These are phyloP conservation scores for Takashimella tepidaria DNA, from an alignment of 1,284 basidiomycete genomes.

Conservation along the genomic window DNA sequence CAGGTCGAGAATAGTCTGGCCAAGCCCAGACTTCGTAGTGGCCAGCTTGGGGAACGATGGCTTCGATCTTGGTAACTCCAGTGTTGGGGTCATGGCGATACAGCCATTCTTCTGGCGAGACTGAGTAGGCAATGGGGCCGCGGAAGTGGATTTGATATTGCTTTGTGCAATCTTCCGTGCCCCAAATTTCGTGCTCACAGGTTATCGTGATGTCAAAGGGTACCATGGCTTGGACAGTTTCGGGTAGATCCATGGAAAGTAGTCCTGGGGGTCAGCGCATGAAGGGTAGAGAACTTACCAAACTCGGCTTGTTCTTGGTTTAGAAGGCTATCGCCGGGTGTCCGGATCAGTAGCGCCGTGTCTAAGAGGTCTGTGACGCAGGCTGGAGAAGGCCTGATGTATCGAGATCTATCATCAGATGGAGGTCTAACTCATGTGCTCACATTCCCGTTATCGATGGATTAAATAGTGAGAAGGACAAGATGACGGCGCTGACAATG, in stretches of 20 bases:
- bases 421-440: not conserved
- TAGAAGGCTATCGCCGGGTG: not conserved
- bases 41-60: not conserved
- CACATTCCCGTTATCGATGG: not conserved
- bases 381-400: not conserved
- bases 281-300: not conserved
- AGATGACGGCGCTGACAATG: not conserved
- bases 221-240: not conserved
- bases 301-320: not conserved
- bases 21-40: conserved; percentile 1
- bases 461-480: not conserved
- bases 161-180: not conserved
- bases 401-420: not conserved
- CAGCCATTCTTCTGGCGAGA: not conserved
- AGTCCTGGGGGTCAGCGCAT: not conserved
- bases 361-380: not conserved
- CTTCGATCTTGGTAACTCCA: not conserved
- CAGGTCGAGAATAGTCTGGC: not conserved
- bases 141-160: not conserved
- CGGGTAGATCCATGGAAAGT: not conserved
- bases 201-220: not conserved
- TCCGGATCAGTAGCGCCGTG: not conserved
- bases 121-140: not conserved
- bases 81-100: not conserved
- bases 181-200: not conserved